A percentile compares a stretch with the other conserved stretches of the same genome.
Conservation (phyloP, 164 flowering plant genomes). For the Umbellularia californica region DNA sequence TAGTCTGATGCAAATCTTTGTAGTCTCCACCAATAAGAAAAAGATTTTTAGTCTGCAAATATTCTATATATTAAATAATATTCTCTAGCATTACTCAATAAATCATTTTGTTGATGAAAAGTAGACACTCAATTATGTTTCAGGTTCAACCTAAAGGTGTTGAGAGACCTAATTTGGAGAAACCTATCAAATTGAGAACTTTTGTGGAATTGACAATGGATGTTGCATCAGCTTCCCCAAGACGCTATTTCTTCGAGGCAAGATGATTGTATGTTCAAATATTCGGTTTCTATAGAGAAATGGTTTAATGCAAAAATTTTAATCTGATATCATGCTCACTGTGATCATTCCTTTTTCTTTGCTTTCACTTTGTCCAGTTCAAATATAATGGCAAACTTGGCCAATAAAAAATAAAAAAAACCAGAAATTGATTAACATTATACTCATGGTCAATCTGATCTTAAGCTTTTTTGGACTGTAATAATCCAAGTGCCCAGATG, state of each 20-base stretch:
- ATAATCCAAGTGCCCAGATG: too few species aligned
- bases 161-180: conserved; percentile 16
- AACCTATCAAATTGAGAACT: conserved; percentile 60
- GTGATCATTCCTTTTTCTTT: too few species aligned
- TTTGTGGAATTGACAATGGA: conserved; percentile 90
- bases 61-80: not conserved
- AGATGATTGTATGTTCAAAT: conserved; percentile 28
- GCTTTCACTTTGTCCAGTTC: too few species aligned
- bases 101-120: not conserved
- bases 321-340: too few species aligned
- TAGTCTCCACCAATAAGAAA: not conserved
- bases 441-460: too few species aligned
- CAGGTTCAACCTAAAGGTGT: conserved; percentile 59
- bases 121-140: not conserved
- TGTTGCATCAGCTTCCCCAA: conserved; percentile 92
- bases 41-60: too few species aligned
- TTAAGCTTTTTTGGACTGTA: too few species aligned
- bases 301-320: too few species aligned
- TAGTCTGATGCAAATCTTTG: not conserved
- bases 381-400: too few species aligned
- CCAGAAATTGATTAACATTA: too few species aligned
- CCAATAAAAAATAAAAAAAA: too few species aligned
- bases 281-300: not conserved
- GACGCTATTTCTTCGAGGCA: conserved; percentile 97
- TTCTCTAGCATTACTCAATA: not conserved